A percentile compares a stretch with the other conserved stretches of the same genome.
Conservation (phyloP, 139 green algal species). For the Chlorella sp. region DNA sequence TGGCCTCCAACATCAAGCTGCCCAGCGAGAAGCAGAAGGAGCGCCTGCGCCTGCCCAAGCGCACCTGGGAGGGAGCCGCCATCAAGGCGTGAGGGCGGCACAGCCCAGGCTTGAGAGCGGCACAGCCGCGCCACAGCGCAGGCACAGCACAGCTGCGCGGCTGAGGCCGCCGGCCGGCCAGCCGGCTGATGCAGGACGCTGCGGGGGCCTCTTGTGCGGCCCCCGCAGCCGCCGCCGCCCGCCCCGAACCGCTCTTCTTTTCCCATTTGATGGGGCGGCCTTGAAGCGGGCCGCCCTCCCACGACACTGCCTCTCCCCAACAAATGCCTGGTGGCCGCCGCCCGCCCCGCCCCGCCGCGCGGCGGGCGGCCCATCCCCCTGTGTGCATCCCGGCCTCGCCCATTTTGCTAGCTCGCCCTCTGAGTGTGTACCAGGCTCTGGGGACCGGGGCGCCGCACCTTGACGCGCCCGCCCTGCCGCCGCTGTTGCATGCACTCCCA, state of each 20-base stretch:
- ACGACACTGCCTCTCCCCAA: constrained; percentile 24
- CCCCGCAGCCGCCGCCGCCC: neutral
- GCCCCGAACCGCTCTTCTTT: neutral
- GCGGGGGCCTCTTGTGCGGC: neutral
- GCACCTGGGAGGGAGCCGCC: too few species aligned
- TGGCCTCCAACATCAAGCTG: constrained; percentile 91
- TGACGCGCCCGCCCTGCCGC: too few species aligned
- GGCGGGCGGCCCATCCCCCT: neutral
- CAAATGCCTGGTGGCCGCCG: constrained; percentile 21
- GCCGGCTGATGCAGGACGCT: neutral
- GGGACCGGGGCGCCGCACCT: too few species aligned
- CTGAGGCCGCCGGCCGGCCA: neutral
- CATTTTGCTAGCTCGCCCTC: constrained; percentile 5
- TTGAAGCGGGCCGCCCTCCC: neutral
- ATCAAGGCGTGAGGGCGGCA: neutral
- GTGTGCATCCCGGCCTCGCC: neutral
- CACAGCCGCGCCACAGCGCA: too few species aligned
- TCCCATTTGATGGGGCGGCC: constrained; percentile 15
- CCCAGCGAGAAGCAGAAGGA: constrained; percentile 86
- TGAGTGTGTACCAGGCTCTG: constrained; percentile 10
- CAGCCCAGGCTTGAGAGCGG: neutral
- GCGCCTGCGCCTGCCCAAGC: constrained; percentile 45
- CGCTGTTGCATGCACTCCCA: too few species aligned
- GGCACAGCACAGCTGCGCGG: too few species aligned
- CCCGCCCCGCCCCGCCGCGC: too few species aligned